Conservation (phyloP, 2,329 filamentous ascomycete species). For the Fusarium sp. region DNA sequence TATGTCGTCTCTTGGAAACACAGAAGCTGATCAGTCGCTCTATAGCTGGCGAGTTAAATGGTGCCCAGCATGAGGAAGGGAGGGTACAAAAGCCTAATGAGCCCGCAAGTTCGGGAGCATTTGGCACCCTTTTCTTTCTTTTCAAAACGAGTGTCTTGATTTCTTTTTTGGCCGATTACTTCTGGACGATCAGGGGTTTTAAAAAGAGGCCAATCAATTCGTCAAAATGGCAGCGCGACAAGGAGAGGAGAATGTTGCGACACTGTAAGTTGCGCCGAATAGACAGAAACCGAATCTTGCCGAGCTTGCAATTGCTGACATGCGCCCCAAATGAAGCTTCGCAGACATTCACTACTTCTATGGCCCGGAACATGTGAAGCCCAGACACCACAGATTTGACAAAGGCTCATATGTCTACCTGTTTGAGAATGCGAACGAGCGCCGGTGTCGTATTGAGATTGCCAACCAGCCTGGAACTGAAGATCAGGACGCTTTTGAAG, state of each 20-base stretch:
- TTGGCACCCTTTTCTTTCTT: slow-evolving; percentile 3
- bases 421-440: slow-evolving; percentile 76
- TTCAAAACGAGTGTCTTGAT: slow-evolving; percentile 21
- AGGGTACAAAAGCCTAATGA: slow-evolving; percentile 44
- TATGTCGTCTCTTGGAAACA: slow-evolving; percentile 41
- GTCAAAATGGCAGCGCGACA: slow-evolving; percentile 57
- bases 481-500: slow-evolving; percentile 83
- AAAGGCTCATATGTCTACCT: slow-evolving; percentile 84
- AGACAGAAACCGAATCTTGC: background rate
- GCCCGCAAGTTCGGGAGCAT: slow-evolving; percentile 33
- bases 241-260: slow-evolving; percentile 63
- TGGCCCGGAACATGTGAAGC: slow-evolving; percentile 71
- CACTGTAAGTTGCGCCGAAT: slow-evolving; percentile 56
- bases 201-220: background rate
- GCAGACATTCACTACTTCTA: slow-evolving; percentile 85
- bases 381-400: slow-evolving; percentile 83
- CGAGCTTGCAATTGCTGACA: slow-evolving; percentile 19
- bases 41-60: slow-evolving; percentile 38
- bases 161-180: background rate
- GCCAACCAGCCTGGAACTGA: slow-evolving; percentile 79
- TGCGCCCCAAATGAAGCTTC: slow-evolving; percentile 63
- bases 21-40: slow-evolving; percentile 34
- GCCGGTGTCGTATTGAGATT: slow-evolving; percentile 77
- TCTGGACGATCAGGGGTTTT: background rate
- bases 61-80: slow-evolving; percentile 20